Base-by-base conservation (phyloP, 768 basidiomycete genomes). In the Suillus fuscotomentosus region DNA sequence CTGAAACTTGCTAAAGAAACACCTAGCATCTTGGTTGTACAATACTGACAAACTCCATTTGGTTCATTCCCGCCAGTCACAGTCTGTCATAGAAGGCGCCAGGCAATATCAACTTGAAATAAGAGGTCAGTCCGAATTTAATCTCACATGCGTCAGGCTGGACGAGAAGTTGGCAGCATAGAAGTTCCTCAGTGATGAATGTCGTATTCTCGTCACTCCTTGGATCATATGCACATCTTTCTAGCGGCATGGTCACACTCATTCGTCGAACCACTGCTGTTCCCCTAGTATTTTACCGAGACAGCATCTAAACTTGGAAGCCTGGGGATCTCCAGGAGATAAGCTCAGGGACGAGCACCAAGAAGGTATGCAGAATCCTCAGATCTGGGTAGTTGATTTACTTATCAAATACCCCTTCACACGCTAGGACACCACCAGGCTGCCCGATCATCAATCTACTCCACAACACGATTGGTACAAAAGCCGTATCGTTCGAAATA, bases 391-490 rank as follows among this genome's bases (percentile, higher is more conserved):
- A 15, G 27, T 39, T 24, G 22, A 42, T 27, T 5, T 17, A 59
- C 38, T 59, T 27, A 31, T 27, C 39, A 20, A 27, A 42, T 17
- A 10, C 3, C 22, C 38, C 39, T 22, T 41, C 56, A 11, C 38
- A 57, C 39, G 41, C 38, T 57, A 39, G 38, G 22, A 57, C 38
- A 42, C 57, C 57, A 31, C 24, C 56, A 57, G 39, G 56, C 24
- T 57, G 5, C 41, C 57, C 41, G 57, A 59, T 59, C 57, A 59
- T 59, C 57, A 59, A 59, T 59, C 41, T 59, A 3, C 57, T 41
- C 24, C 57, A 42, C 57, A 20, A 34, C 9, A 57, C 13, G 55
- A 38, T 56, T 36, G 24, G 13, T 57, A 27, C 56, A 15, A 41
- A 39, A 41, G 22, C 56, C 24, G 39, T 51, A 15, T 54, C 20